Base-by-base conservation (phyloP, 2,329 filamentous ascomycete genomes). In the Ophiostoma piceae region DNA sequence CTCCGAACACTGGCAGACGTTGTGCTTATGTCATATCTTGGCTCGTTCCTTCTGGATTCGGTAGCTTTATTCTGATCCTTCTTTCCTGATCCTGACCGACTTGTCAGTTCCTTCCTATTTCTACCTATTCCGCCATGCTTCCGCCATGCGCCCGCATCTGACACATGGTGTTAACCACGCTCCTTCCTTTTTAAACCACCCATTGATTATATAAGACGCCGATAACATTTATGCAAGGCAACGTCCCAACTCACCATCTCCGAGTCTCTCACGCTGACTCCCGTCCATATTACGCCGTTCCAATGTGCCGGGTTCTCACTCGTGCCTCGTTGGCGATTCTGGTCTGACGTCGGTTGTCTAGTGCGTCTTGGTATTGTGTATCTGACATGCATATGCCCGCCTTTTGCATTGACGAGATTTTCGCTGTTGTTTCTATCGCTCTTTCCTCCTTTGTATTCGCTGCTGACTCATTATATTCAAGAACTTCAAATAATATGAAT, bases 341-440 rank as follows among this genome's bases (percentile, higher is more conserved):
- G 22, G n/a, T 14, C 51, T 57, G 51, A 57, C 51, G 51, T 29
- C 51, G 16, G 26, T 11, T 26, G 22, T 57, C 22, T 57, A 57
- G 51, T 26, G 22, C 14, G 51, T 26, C 51, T 57, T 57, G 51
- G 51, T 57, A 57, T 57, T 57, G 51, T 16, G n/a, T n/a, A 57
- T 57, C 51, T 57, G 51, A 57, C 51, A 26, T 57, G 51, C 51
- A 57, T 57, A 57, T 57, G 51, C 51, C 51, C 51, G 51, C 51
- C n/a, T 29, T 57, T 57, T 57, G 51, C 16, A 8, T 26, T 57
- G n/a, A 57, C 8, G 19, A 19, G 43, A 3, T 26, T 57, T 2
- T 26, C 9, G 6, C 22, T 57, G 22, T 26, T 12, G 8, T 26
- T 51, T 22, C 35, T 35, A 35, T 35, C 35, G n/a, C 16, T 22